Evolutionary conservation across 2,329 filamentous ascomycete species (phyloP).

Genomic region (Venturia carpophila): DNA sequence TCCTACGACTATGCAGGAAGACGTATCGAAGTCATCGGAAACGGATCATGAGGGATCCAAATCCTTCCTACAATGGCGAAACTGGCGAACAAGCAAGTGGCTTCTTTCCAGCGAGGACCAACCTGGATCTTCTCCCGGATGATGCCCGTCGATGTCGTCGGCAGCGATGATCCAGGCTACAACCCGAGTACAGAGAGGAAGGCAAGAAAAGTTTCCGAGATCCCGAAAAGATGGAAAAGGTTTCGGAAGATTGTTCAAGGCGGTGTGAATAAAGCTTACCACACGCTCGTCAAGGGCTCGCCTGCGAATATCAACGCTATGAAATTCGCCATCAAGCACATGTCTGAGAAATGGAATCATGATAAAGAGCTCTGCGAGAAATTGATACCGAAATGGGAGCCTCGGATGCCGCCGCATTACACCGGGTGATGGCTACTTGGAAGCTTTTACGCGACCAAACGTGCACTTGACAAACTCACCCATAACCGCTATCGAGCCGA

Average conservation of each 20-base stretch:
- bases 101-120: no score
- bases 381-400: constrained; percentile 36
- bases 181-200: no score
- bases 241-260: neutral
- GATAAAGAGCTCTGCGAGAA: constrained; percentile 35
- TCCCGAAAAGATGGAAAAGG: no score
- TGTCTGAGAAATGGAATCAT: constrained; percentile 32
- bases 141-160: no score
- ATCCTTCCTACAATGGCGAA: no score
- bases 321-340: constrained; percentile 26
- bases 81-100: no score
- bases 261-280: constrained; percentile 21
- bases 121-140: no score
- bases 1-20: no score
- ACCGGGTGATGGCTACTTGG: constrained; percentile 45
- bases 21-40: no score
- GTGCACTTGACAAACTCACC: constrained; percentile 30
- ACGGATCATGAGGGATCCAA: no score
- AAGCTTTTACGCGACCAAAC: constrained; percentile 39
- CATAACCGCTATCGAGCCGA: constrained; percentile 31
- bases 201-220: no score
- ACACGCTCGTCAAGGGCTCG: constrained; percentile 24
- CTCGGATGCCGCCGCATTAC: constrained; percentile 44
- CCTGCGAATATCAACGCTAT: neutral
- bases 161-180: no score